Conservation (phyloP, 176 grass and related monocot species). For the Rhynchospora breviuscula region DNA sequence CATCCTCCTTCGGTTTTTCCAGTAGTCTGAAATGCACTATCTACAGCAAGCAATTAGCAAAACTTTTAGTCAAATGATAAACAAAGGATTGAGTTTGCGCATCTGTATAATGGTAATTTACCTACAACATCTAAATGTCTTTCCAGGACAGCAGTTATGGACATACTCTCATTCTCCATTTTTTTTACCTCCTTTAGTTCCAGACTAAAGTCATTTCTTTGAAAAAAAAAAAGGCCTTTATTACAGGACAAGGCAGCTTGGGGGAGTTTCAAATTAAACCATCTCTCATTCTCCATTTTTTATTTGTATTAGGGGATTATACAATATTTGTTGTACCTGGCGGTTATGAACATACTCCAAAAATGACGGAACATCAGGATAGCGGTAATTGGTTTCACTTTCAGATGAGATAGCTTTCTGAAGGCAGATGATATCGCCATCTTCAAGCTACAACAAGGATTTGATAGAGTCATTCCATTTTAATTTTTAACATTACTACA, state of each 20-base stretch:
- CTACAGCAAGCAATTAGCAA: slow-evolving; percentile 32
- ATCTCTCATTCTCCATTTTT: not conserved
- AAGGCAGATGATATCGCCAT: slow-evolving; percentile 80
- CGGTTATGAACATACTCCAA: slow-evolving; percentile 92
- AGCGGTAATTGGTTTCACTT: slow-evolving; percentile 48
- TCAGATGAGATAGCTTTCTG: slow-evolving; percentile 45
- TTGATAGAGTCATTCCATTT: slow-evolving; percentile 24
- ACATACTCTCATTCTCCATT: too few relatives aligned
- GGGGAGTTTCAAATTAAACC: not conserved
- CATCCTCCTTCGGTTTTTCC: slow-evolving; percentile 89
- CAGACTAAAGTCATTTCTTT: too few relatives aligned
- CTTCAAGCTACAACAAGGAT: slow-evolving; percentile 72
- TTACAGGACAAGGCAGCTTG: not conserved
- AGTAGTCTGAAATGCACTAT: slow-evolving; percentile 72
- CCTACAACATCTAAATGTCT: not conserved
- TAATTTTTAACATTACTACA: not conserved
- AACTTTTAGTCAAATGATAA: slow-evolving; percentile 1
- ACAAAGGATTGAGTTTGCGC: not conserved
- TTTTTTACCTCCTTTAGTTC: too few relatives aligned
- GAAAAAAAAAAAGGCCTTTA: not conserved
- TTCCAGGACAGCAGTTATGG: too few relatives aligned
- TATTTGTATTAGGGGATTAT: not conserved
- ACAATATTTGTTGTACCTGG: slow-evolving; percentile 46
- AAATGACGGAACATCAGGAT: slow-evolving; percentile 78
- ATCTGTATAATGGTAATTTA: not conserved